A percentile compares a stretch with the other conserved stretches of the same genome.
These are phyloP conservation scores for Pseudozyma hubeiensis DNA, from an alignment of 1,284 basidiomycete genomes.

Conservation along the genomic window DNA sequence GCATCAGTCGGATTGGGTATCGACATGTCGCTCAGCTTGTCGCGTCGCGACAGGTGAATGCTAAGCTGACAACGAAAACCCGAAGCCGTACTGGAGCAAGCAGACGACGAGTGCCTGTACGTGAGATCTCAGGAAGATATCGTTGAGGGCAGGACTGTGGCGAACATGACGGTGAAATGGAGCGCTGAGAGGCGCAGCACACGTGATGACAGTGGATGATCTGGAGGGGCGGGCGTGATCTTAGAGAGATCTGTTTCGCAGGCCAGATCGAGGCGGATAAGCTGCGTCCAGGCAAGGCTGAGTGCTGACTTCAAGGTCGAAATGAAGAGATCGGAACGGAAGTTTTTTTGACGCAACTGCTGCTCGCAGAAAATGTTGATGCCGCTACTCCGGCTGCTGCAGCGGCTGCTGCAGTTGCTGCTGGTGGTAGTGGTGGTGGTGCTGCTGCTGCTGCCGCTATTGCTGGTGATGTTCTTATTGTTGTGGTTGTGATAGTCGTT, in stretches of 20 bases:
- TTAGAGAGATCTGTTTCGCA: not conserved
- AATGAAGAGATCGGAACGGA: slow-evolving; percentile 16
- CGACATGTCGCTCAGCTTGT: slow-evolving; percentile 22
- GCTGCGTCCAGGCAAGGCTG: not conserved
- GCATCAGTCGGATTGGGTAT: slow-evolving; percentile 11
- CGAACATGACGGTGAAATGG: slow-evolving; percentile 13
- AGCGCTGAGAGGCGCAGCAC: not conserved
- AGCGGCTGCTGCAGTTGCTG: too few relatives aligned
- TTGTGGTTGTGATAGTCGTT: too few relatives aligned
- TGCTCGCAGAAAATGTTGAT: too few relatives aligned
- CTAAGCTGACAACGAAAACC: not conserved
- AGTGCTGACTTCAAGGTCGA: slow-evolving; percentile 1
- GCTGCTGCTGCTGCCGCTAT: too few relatives aligned
- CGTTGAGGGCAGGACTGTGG: not conserved
- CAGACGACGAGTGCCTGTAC: slow-evolving; percentile 1
- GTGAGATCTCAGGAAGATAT: slow-evolving; percentile 9
- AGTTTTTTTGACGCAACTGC: too few relatives aligned
- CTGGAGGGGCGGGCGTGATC: not conserved
- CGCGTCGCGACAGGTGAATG: slow-evolving; percentile 2
- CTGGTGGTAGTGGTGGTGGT: too few relatives aligned
- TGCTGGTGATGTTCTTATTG: too few relatives aligned
- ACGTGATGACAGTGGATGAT: not conserved
- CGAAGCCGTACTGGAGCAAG: too few relatives aligned
- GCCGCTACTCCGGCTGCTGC: too few relatives aligned
- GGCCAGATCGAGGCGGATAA: not conserved